phyloP scores from a whole-genome alignment of 2,329 filamentous ascomycete genomes.

The Thielaviopsis euricoi region DNA sequence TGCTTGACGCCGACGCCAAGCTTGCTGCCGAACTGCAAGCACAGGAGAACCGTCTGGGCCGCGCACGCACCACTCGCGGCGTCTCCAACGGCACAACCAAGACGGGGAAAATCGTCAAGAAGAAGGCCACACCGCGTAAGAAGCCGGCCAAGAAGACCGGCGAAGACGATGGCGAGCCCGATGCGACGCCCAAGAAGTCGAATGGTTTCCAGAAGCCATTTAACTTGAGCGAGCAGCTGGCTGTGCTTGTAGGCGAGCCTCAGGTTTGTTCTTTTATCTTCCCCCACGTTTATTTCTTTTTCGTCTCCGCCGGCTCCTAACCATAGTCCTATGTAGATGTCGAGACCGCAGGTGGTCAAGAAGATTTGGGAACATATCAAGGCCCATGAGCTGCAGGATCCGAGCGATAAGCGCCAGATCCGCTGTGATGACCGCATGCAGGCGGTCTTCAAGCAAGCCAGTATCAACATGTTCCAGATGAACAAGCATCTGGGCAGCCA shows the following conservation, averaged over 20 bases:
- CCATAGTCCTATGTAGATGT: slow-evolving; percentile 39
- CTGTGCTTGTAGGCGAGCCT: slow-evolving; percentile 52
- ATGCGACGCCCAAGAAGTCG: slow-evolving; percentile 63
- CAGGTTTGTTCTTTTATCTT: slow-evolving; percentile 35
- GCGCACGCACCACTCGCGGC: slow-evolving; percentile 60
- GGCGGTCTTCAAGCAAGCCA: slow-evolving; percentile 78
- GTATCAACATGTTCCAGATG: slow-evolving; percentile 98
- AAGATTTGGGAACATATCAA: slow-evolving; percentile 95
- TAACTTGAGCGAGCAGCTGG: slow-evolving; percentile 52
- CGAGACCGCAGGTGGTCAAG: slow-evolving; percentile 89
- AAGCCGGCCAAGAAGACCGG: slow-evolving; percentile 52
- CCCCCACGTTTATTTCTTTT: not conserved
- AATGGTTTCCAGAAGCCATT: slow-evolving; percentile 88
- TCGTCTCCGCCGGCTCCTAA: not conserved
- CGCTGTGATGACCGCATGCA: slow-evolving; percentile 82
- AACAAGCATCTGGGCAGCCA: slow-evolving; percentile 89
- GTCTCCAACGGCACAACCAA: slow-evolving; percentile 41
- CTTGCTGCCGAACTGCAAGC: slow-evolving; percentile 80
- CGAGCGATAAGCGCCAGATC: slow-evolving; percentile 81
- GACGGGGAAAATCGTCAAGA: slow-evolving; percentile 49
- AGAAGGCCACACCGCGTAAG: slow-evolving; percentile 53
- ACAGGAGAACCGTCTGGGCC: slow-evolving; percentile 60
- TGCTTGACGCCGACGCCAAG: slow-evolving; percentile 66
- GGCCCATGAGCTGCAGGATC: slow-evolving; percentile 73
- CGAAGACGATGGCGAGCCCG: slow-evolving; percentile 25